Base-by-base conservation (phyloP, 1,284 basidiomycete genomes). In the Hymenochaete sp. region DNA sequence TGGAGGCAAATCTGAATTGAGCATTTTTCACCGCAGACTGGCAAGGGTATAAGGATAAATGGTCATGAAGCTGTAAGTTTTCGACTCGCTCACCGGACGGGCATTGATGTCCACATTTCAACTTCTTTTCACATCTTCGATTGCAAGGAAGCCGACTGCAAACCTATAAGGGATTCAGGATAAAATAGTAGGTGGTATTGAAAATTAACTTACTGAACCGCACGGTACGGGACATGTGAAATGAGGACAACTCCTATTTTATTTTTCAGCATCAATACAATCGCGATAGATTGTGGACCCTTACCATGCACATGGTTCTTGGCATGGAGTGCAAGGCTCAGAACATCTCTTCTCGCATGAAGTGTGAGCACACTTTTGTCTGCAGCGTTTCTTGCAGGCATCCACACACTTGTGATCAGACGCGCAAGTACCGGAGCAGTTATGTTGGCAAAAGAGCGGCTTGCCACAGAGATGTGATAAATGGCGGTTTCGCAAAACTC, bases 1-100 rank as follows among this genome's bases (percentile, higher is more conserved):
- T 49, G 11, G 1, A 69, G 64, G 50, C 83, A 86, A 5, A 67
- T 55, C 57, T 85, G 83, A 1, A 65, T 55, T 0, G 53, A 45
- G 53, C 83, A 87, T 5, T 72, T 64, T 56, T 87, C 83, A 3
- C 83, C 81, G 38, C 81, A 84, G 1, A 86, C 79, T 82, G 44
- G 42, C 16, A 26, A 31, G 14, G 24, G n/a, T 21, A 36, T 31
- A 11, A 29, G 3, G 57, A 50, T 32, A 39, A 31, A 31, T 31
- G 14, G 29, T 42, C 32, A 26, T 4, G 36, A 3, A 2, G 32
- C 31, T 13, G 24, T 7, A 6, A 36, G 16, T 40, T 4, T 19
- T 14, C n/a, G 14, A 22, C 38, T 6, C n/a, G 52, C 66, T 46
- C 56, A 82, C 79, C 70, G 22, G 80, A 83, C n/a, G 79, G 76